These are phyloP conservation scores for Xerocomus spinulosus DNA, from an alignment of 768 basidiomycete genomes.

Conservation along the genomic window DNA sequence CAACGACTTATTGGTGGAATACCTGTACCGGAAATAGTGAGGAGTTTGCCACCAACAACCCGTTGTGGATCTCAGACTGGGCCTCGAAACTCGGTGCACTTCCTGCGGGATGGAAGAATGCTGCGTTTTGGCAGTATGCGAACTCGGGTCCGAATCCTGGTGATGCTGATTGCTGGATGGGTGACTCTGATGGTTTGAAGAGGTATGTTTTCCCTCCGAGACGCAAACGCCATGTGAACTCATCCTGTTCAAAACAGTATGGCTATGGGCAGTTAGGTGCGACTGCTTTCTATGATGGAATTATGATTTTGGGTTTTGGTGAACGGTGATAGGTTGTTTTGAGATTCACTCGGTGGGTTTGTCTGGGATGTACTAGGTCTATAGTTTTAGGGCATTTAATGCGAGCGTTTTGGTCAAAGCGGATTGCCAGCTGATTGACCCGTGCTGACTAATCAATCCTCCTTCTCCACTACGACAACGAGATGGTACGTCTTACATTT, in stretches of 20 bases:
- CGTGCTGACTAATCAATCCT: too few relatives aligned
- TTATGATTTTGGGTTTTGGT: too few relatives aligned
- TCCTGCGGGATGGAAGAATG: slow-evolving; percentile 54
- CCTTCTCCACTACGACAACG: too few relatives aligned
- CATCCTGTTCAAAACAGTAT: slow-evolving; percentile 11
- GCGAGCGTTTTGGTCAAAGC: too few relatives aligned
- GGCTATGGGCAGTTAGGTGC: too few relatives aligned
- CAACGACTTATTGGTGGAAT: slow-evolving; percentile 65
- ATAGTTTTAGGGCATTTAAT: too few relatives aligned
- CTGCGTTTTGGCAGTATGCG: slow-evolving; percentile 61
- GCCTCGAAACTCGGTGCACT: slow-evolving; percentile 47
- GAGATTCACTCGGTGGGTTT: too few relatives aligned
- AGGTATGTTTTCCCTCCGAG: slow-evolving; percentile 23
- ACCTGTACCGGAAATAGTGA: slow-evolving; percentile 59
- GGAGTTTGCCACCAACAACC: slow-evolving; percentile 46
- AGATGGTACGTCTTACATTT: slow-evolving; percentile 18
- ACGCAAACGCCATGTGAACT: not conserved
- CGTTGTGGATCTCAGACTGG: slow-evolving; percentile 59
- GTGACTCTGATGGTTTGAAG: slow-evolving; percentile 40
- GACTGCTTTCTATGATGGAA: too few relatives aligned
- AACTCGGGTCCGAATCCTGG: slow-evolving; percentile 53
- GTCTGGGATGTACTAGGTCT: too few relatives aligned
- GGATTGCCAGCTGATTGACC: too few relatives aligned
- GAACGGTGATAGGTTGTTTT: too few relatives aligned
- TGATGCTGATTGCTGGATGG: slow-evolving; percentile 56